Evolutionary conservation across 257 asterid genomes (phyloP).

Genomic region (Eustoma russellianum): DNA sequence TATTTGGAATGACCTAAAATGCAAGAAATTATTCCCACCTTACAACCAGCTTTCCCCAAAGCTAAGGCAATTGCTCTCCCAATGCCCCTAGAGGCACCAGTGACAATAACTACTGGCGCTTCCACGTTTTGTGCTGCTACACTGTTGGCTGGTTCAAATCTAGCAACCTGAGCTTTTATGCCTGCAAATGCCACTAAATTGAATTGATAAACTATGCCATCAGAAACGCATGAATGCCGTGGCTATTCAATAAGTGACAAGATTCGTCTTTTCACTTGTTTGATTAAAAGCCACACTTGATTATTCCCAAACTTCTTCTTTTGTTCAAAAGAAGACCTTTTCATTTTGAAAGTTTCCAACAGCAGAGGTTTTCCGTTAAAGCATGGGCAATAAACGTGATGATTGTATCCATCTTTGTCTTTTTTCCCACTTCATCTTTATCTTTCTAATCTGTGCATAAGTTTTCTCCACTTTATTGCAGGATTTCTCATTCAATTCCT

Average conservation of each 20-base stretch:
- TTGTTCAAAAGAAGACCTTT: no score
- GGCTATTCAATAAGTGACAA: neutral
- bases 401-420: no score
- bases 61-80: constrained; percentile 90
- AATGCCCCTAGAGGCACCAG: constrained; percentile 97
- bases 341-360: no score
- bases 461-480: no score
- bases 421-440: no score
- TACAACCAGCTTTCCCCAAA: constrained; percentile 93
- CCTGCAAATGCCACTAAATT: constrained; percentile 28
- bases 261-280: neutral
- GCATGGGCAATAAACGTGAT: no score
- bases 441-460: no score
- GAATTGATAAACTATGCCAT: neutral
- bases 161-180: constrained; percentile 62
- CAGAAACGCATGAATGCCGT: neutral
- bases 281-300: no score
- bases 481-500: no score
- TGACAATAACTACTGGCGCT: constrained; percentile 73
- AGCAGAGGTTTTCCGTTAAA: no score
- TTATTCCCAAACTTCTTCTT: no score
- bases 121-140: constrained; percentile 49
- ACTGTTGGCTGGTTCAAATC: constrained; percentile 38
- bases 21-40: constrained; percentile 29
- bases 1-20: no score